Evolutionary conservation across 495 filamentous ascomycete species (phyloP).

Genomic region (Aspergillus panamensis): DNA sequence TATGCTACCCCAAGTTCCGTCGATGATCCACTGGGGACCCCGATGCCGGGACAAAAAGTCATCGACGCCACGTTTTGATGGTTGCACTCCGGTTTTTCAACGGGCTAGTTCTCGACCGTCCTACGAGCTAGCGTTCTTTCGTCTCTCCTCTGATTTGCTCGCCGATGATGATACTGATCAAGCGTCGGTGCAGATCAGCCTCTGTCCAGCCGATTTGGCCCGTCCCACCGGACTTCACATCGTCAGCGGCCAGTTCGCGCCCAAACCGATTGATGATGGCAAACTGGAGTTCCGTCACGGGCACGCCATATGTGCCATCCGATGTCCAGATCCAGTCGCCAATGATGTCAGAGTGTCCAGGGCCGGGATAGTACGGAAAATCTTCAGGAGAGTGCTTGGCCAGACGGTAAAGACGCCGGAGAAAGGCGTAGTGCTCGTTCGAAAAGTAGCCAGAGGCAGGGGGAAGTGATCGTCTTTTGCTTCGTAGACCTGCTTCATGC

Average conservation of each 20-base stretch:
- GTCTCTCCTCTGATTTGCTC: constrained; percentile 43
- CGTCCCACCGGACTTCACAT: constrained; percentile 38
- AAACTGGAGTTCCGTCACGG: constrained; percentile 46
- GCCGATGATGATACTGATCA: constrained; percentile 49
- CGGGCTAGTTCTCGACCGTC: background rate
- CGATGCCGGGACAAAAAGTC: constrained; percentile 2
- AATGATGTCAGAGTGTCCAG: constrained; percentile 39
- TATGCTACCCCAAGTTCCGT: background rate
- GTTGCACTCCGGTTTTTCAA: constrained; percentile 23
- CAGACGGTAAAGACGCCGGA: constrained; percentile 41
- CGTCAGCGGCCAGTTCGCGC: constrained; percentile 37
- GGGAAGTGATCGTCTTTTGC: constrained; percentile 21
- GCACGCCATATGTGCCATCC: constrained; percentile 41
- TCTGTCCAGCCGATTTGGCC: constrained; percentile 46
- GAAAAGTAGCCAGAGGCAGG: constrained; percentile 45
- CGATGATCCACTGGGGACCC: background rate
- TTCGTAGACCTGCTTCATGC: constrained; percentile 13
- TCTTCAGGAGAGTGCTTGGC: constrained; percentile 39
- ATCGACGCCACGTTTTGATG: constrained; percentile 32
- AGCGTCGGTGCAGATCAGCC: constrained; percentile 42
- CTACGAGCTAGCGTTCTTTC: constrained; percentile 24
- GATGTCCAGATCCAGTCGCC: constrained; percentile 49
- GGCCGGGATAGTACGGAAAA: constrained; percentile 38
- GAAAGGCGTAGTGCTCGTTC: constrained; percentile 41
- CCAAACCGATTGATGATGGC: constrained; percentile 45